Evolutionary conservation across 1,284 basidiomycete species (phyloP), one percentile per base, ranked within the genome.

Genomic region (Ceratobasidium sp.): DNA sequence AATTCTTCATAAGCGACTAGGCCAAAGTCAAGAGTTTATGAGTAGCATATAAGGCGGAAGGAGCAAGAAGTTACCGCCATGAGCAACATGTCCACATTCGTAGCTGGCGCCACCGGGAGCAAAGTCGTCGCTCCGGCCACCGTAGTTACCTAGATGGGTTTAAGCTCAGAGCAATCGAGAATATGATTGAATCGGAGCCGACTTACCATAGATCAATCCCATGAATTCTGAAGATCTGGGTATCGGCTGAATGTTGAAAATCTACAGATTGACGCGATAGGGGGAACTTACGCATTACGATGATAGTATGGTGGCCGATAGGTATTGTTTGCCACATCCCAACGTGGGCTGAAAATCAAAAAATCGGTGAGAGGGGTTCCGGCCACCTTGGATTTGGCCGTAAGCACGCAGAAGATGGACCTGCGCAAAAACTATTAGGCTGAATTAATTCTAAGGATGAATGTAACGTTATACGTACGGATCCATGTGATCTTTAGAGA

Each of bases 401-500:
- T 91, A 77, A 92, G 86, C 65, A 92, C 89, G 78, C 90, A 91
- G 84, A 91, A 91, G 78, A 90, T 88, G 13, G 90, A 77, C 42
- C 74, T 77, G 68, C 20, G 33, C 40, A 33, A 44, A 38, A 57
- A 67, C 13, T n/a, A 40, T 56, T 56, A 75, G 61, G 38, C 52
- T 52, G 26, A 66, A 26, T 5, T 20, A 26, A 20, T 62, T 7
- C 40, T 33, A 10, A 42, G 46, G 28, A 62, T 69, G 26, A n/a
- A 48, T 17, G 33, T 10, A 13, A n/a, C 13, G 26, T 17, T 56
- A 38, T 28, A 44, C 74, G 26, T 54, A 91, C 13, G 89, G 91
- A 82, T 90, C 91, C 82, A 89, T 88, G 83, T 90, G 91, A 83
- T 91, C 91, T 82, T 61, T 90, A 48, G 89, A 89, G 81, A 93